phyloP scores from a whole-genome alignment of 2,329 filamentous ascomycete species.

The Aspergillus ustus region DNA sequence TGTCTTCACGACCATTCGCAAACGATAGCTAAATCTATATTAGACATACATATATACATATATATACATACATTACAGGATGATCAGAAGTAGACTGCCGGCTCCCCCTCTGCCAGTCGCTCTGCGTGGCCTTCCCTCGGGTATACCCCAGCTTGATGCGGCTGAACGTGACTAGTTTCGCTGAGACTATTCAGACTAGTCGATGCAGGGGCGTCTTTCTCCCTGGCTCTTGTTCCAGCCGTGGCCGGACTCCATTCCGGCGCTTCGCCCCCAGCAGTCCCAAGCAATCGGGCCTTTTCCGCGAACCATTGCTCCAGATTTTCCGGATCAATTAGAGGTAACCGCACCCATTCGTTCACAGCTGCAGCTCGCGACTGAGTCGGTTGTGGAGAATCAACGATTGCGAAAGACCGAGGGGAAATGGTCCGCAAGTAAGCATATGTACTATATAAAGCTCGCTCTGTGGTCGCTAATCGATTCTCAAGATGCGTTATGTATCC shows the following conservation, averaged over 20 bases:
- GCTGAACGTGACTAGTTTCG: not conserved
- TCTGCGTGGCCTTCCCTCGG: constrained; percentile 14
- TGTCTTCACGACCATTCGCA: not conserved
- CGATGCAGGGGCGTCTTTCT: constrained; percentile 1
- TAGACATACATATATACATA: too few species aligned
- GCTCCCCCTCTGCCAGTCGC: constrained; percentile 11
- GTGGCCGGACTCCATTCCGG: constrained; percentile 6
- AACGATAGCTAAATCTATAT: too few species aligned
- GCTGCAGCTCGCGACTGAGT: constrained; percentile 7
- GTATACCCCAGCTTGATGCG: not conserved
- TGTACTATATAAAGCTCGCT: constrained; percentile 29
- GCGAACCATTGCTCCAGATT: constrained; percentile 17
- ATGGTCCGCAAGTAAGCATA: constrained; percentile 13
- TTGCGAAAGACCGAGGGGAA: constrained; percentile 6
- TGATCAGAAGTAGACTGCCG: constrained; percentile 13
- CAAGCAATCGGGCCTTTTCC: constrained; percentile 13
- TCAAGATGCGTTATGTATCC: constrained; percentile 49
- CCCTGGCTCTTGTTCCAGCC: not conserved
- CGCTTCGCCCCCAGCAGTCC: constrained; percentile 1
- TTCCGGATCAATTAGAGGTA: constrained; percentile 7
- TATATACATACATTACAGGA: not conserved
- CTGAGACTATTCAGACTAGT: constrained; percentile 1
- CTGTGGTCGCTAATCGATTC: constrained; percentile 39
- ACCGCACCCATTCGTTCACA: constrained; percentile 12
- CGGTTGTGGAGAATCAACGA: not conserved